Evolutionary conservation across 306 rosid genomes (phyloP), one percentile per base, ranked within the genome.

Genomic region (Malus domestica): DNA sequence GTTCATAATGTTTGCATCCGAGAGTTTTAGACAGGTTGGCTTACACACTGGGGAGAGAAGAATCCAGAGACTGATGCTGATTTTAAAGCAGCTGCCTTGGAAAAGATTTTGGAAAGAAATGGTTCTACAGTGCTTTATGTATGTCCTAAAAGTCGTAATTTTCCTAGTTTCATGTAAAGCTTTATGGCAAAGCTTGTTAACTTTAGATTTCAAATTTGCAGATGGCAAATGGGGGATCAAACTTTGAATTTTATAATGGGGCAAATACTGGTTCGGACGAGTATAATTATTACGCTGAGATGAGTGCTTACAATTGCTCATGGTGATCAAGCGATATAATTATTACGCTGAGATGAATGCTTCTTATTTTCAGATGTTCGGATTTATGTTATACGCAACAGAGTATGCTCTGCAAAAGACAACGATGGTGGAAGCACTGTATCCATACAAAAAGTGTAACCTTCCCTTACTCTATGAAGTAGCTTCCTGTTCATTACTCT

Each of bases 201-300:
- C 33, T 58, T 67, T 29, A 51, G 25, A 68, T 77, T 80, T 84
- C 67, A 75, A 64, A 79, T 77, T 78, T 79, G 74, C 81, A 92
- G 98, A 92, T 95, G 98, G 97, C 87, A 35, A 92, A 95, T 83
- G 98, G 98, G 59, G 97, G 97, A 71, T 89, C 97, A 77, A 95
- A 95, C 86, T 95, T 95, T 79, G 97, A 97, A 60, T 95, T 95
- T 82, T 95, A 92, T 66, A 92, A 61, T 81, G 97, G 98, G 67
- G 98, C 98, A 33, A 95, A 92, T 82, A 81, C 91, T 33, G 96
- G 96, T 73, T 71, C 16, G 54, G 58, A 70, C 20, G 97, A 85
- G 83, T 77, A 87, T 73, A 91, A 89, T 79, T 95, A 30, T 30
- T 30, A 30, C 32, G 32, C 32, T 30, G 32, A 30, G 32, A 30